Conservation (phyloP, 192 early-diverging fungal genomes). For the Gonapodya prolifera region DNA sequence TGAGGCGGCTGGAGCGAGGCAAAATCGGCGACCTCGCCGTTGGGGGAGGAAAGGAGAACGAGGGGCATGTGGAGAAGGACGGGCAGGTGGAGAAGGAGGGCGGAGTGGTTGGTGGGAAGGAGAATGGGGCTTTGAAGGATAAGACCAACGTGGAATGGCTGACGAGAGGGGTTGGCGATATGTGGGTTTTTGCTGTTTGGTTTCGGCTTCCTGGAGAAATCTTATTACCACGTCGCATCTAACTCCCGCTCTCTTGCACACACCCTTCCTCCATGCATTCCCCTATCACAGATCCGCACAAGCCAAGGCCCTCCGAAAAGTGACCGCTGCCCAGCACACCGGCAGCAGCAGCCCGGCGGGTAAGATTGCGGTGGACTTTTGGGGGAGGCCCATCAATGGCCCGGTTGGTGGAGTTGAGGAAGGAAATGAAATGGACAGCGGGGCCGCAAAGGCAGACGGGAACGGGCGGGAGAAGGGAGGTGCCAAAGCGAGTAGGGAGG, state of each 20-base stretch:
- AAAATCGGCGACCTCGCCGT: not conserved
- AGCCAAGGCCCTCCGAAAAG: not conserved
- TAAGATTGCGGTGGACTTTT: conserved; percentile 51
- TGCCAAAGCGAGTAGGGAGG: conserved; percentile 4
- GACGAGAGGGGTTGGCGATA: too few relatives aligned
- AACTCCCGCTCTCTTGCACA: too few relatives aligned
- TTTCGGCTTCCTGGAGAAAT: too few relatives aligned
- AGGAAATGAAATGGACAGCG: not conserved
- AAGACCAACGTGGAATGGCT: too few relatives aligned
- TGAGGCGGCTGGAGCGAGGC: not conserved
- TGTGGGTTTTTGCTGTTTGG: too few relatives aligned
- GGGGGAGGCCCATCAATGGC: conserved; percentile 50
- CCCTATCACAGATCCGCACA: too few relatives aligned
- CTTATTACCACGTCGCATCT: too few relatives aligned
- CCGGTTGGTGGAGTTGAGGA: conserved; percentile 4
- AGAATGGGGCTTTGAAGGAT: too few relatives aligned
- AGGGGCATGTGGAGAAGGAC: too few relatives aligned
- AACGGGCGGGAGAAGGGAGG: conserved; percentile 9
- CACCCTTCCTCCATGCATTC: too few relatives aligned
- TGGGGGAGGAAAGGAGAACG: not conserved
- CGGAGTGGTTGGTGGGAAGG: too few relatives aligned
- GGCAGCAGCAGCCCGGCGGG: not conserved
- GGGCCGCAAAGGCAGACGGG: conserved; percentile 4
- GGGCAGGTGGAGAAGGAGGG: too few relatives aligned
- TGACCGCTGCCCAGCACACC: not conserved